Percentiles rank a stretch among this genome's conserved stretches.
phyloP scores from a whole-genome alignment of 345 rosid genomes.

The Erysimum cheiranthoides region DNA sequence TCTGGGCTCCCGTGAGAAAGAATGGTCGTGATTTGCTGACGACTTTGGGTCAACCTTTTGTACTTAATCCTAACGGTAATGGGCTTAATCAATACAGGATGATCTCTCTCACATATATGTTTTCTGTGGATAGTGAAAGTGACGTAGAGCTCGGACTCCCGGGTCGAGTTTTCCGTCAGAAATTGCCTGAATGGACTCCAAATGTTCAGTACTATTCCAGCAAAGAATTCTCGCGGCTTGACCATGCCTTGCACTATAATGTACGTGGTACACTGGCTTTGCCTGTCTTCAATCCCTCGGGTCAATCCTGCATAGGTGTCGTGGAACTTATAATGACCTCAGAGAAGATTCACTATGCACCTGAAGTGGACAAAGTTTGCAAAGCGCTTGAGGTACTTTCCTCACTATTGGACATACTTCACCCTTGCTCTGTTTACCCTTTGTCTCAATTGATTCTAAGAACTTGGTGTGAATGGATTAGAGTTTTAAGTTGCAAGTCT shows the following conservation, averaged over 20 bases:
- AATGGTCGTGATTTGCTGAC: conserved; percentile 67
- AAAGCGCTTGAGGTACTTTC: conserved; percentile 90
- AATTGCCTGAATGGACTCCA: conserved; percentile 95
- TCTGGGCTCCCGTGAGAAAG: conserved; percentile 87
- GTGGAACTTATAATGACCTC: conserved; percentile 92
- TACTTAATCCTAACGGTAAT: conserved; percentile 69
- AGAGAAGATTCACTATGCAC: conserved; percentile 81
- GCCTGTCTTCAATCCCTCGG: conserved; percentile 84
- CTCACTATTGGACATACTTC: conserved; percentile 12
- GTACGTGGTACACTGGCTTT: conserved; percentile 87
- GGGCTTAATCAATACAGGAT: conserved; percentile 91
- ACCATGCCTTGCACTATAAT: conserved; percentile 75
- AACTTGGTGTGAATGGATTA: conserved; percentile 6
- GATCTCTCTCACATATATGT: conserved; percentile 79
- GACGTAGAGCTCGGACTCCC: conserved; percentile 88
- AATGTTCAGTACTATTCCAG: conserved; percentile 88
- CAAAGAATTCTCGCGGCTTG: conserved; percentile 78
- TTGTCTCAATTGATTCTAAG: conserved; percentile 2
- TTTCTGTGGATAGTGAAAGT: conserved; percentile 79
- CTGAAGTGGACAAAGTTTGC: conserved; percentile 96
- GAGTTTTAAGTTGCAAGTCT: conserved; percentile 4
- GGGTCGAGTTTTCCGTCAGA: conserved; percentile 86
- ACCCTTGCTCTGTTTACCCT: conserved; percentile 12
- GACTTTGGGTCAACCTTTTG: conserved; percentile 94
- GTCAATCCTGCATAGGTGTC: conserved; percentile 83